Conservation (phyloP, 2,329 filamentous ascomycete genomes). For the Colletotrichum salicis region DNA sequence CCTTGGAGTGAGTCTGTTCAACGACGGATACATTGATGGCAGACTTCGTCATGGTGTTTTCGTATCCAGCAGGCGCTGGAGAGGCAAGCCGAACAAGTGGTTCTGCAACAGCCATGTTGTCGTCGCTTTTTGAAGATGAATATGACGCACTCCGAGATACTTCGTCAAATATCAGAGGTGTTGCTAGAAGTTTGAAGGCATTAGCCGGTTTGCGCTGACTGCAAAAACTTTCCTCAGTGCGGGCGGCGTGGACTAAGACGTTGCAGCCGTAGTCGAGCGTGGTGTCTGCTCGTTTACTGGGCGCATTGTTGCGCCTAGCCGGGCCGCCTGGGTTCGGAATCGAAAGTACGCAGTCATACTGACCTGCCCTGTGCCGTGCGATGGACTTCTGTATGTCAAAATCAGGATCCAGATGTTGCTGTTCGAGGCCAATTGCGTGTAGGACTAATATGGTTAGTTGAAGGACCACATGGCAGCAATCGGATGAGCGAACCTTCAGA, state of each 20-base stretch:
- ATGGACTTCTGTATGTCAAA: conserved; percentile 36
- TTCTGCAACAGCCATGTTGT: conserved; percentile 29
- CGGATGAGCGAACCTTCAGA: conserved; percentile 22
- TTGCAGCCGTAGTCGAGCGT: conserved; percentile 64
- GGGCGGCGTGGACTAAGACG: conserved; percentile 53
- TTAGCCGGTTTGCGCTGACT: conserved; percentile 44
- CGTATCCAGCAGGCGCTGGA: not conserved
- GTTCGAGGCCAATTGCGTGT: conserved; percentile 7
- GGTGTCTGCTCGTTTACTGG: conserved; percentile 25
- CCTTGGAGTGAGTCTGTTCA: not conserved
- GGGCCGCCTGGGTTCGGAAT: conserved; percentile 44
- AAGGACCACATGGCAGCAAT: not conserved
- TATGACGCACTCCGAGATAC: not conserved
- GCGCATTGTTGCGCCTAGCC: conserved; percentile 25
- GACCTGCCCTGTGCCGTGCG: conserved; percentile 56
- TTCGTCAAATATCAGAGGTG: conserved; percentile 46
- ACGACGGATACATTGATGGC: not conserved
- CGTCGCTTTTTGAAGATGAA: not conserved
- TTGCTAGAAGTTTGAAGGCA: conserved; percentile 60
- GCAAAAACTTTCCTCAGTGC: conserved; percentile 38
- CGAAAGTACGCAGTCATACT: conserved; percentile 62
- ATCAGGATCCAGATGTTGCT: not conserved
- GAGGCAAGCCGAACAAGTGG: conserved; percentile 9
- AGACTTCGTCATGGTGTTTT: not conserved
- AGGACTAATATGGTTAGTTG: conserved; percentile 24